Evolutionary conservation across 495 filamentous ascomycete genomes (phyloP).

Genomic region (Lophium mytilinum): DNA sequence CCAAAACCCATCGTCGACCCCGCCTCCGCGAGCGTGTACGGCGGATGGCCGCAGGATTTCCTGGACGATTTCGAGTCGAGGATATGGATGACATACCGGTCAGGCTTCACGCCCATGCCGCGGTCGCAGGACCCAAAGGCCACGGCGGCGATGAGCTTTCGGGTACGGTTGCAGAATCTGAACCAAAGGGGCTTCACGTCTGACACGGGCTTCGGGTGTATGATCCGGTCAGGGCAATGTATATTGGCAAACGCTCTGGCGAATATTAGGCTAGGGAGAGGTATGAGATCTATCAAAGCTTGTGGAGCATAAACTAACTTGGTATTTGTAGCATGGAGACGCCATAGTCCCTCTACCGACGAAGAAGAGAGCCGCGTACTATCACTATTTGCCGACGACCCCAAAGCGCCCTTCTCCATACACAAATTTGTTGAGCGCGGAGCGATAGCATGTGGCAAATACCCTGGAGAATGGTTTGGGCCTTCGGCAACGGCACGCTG

Average conservation of each 20-base stretch:
- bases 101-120: slow-evolving; percentile 76
- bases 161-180: slow-evolving; percentile 73
- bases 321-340: slow-evolving; percentile 63
- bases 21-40: slow-evolving; percentile 31
- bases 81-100: slow-evolving; percentile 96
- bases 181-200: slow-evolving; percentile 81
- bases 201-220: slow-evolving; percentile 97
- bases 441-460: slow-evolving; percentile 80
- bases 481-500: slow-evolving; percentile 95
- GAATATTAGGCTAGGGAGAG: slow-evolving; percentile 67
- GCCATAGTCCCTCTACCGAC: slow-evolving; percentile 39
- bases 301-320: slow-evolving; percentile 7
- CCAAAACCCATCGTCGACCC: slow-evolving; percentile 3
- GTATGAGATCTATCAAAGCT: slow-evolving; percentile 38
- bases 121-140: slow-evolving; percentile 64
- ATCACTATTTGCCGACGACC: slow-evolving; percentile 79
- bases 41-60: slow-evolving; percentile 78
- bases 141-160: slow-evolving; percentile 66
- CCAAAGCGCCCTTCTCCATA: slow-evolving; percentile 83
- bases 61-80: slow-evolving; percentile 87
- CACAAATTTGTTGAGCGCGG: slow-evolving; percentile 90
- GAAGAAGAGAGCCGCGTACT: slow-evolving; percentile 65
- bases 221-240: slow-evolving; percentile 95
- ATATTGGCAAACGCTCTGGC: slow-evolving; percentile 78
- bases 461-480: slow-evolving; percentile 98